phyloP scores from a whole-genome alignment of 345 rosid genomes.

The Syzygium aqueum region DNA sequence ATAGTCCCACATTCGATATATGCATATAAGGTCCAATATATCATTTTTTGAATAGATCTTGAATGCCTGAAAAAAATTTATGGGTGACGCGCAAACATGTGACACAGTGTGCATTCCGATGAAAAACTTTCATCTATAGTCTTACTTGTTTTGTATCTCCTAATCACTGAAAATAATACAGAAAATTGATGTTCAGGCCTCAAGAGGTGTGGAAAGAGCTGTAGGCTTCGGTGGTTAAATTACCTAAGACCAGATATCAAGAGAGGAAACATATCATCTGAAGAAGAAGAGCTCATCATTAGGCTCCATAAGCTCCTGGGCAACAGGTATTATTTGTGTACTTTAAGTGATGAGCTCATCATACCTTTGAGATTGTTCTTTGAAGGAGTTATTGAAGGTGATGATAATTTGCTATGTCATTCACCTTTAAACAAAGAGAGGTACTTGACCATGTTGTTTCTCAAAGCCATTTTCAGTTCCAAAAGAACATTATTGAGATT shows the following conservation, averaged over 20 bases:
- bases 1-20: background rate
- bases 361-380: background rate
- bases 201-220: conserved; percentile 13
- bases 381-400: background rate
- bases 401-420: background rate
- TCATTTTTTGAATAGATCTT: background rate
- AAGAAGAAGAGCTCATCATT: conserved; percentile 15
- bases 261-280: conserved; percentile 12
- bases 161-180: background rate
- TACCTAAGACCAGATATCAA: conserved; percentile 9
- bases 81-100: background rate
- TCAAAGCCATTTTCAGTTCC: background rate
- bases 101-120: background rate
- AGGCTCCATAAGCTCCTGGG: conserved; percentile 15
- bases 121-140: background rate
- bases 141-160: background rate
- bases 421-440: background rate
- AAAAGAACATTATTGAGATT: background rate
- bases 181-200: background rate
- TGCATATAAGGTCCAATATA: background rate
- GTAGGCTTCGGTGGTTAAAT: conserved; percentile 14
- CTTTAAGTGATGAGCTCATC: background rate
- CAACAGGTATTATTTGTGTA: background rate
- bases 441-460: background rate
- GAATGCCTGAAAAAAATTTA: too few relatives aligned